These are phyloP conservation scores for Candida endomychidarum DNA, from an alignment of 805 yeast genomes.

Conservation along the genomic window DNA sequence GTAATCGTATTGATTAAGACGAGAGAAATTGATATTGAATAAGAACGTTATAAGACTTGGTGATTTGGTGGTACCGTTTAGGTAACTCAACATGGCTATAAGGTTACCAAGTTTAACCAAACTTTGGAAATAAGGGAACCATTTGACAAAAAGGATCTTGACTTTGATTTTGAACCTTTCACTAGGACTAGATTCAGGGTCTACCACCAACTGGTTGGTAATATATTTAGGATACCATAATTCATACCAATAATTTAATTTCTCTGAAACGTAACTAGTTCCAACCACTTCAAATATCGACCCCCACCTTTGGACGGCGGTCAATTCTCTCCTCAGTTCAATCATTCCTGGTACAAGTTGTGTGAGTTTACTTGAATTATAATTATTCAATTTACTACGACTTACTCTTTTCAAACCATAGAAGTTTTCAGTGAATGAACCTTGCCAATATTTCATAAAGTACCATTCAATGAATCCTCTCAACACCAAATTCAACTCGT, in stretches of 20 bases:
- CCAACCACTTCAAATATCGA: slow-evolving; percentile 63
- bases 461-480: slow-evolving; percentile 70
- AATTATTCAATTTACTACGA: slow-evolving; percentile 33
- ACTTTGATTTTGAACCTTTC: slow-evolving; percentile 29
- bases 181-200: slow-evolving; percentile 18
- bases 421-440: slow-evolving; percentile 87
- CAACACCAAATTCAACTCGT: slow-evolving; percentile 65
- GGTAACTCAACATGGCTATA: slow-evolving; percentile 57
- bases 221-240: slow-evolving; percentile 58
- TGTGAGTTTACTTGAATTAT: slow-evolving; percentile 31
- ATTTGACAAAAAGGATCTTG: slow-evolving; percentile 47
- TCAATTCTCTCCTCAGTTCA: slow-evolving; percentile 54
- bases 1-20: slow-evolving; percentile 56
- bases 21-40: slow-evolving; percentile 62
- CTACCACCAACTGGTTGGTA: slow-evolving; percentile 42
- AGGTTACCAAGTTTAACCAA: slow-evolving; percentile 50
- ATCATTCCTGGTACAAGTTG: slow-evolving; percentile 42
- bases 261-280: slow-evolving; percentile 66
- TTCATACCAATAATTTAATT: slow-evolving; percentile 64
- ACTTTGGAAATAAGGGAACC: slow-evolving; percentile 62
- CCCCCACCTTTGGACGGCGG: slow-evolving; percentile 50
- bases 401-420: slow-evolving; percentile 78
- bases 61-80: slow-evolving; percentile 65
- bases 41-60: slow-evolving; percentile 62
- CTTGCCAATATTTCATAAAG: slow-evolving; percentile 71